These are phyloP conservation scores for Tolypocladium paradoxum DNA, from an alignment of 2,329 filamentous ascomycete genomes.

Conservation along the genomic window DNA sequence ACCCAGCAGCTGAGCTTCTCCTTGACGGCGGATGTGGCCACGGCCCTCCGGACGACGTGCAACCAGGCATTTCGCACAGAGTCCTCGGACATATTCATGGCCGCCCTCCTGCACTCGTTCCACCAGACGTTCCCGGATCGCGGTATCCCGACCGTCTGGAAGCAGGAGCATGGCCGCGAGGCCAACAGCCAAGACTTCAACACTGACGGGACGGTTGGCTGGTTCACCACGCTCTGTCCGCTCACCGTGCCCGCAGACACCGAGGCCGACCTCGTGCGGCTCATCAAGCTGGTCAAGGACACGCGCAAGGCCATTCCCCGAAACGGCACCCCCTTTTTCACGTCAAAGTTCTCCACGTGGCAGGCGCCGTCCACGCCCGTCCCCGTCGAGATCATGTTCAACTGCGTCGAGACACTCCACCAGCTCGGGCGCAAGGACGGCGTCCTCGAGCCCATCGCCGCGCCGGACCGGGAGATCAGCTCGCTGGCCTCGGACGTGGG, in stretches of 20 bases:
- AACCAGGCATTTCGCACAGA: slow-evolving; percentile 40
- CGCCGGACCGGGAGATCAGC: slow-evolving; percentile 26
- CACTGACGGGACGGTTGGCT: slow-evolving; percentile 46
- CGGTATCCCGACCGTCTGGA: slow-evolving; percentile 39
- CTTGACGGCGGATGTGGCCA: slow-evolving; percentile 29
- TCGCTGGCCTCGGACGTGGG: slow-evolving; percentile 34
- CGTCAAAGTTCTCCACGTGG: slow-evolving; percentile 28
- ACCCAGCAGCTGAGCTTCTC: slow-evolving; percentile 30
- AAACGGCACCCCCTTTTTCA: slow-evolving; percentile 39
- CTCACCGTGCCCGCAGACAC: slow-evolving; percentile 32
- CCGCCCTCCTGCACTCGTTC: slow-evolving; percentile 45
- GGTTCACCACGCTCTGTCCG: slow-evolving; percentile 48
- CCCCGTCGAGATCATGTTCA: slow-evolving; percentile 50
- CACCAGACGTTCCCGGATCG: slow-evolving; percentile 43
- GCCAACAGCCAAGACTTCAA: slow-evolving; percentile 34
- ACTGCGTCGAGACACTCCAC: slow-evolving; percentile 38
- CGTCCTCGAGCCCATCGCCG: slow-evolving; percentile 35
- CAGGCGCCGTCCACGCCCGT: slow-evolving; percentile 24
- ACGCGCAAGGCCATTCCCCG: slow-evolving; percentile 30
- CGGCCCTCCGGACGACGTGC: slow-evolving; percentile 29
- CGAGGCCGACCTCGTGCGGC: slow-evolving; percentile 37
- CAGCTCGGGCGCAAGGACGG: slow-evolving; percentile 36
- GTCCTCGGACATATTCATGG: slow-evolving; percentile 40
- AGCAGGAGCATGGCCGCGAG: slow-evolving; percentile 39
- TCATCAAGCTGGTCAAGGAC: slow-evolving; percentile 44